phyloP scores from a whole-genome alignment of 352 stramenopile genomes.

The Pythium inflatum region DNA sequence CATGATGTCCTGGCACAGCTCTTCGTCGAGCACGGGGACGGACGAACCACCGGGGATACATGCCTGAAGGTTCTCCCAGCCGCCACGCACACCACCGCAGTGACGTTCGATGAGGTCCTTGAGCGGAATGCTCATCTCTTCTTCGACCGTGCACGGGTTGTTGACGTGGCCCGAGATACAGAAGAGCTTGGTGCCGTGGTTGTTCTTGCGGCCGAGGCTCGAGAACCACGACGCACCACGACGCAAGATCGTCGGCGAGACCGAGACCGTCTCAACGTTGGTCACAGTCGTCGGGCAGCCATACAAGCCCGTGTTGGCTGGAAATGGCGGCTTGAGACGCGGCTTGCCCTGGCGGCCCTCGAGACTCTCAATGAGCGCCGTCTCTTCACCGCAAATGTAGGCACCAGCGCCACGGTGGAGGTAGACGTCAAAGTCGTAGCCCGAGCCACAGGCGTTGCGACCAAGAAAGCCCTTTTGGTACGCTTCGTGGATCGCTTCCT shows the following conservation, averaged over 20 bases:
- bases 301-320: conserved; percentile 98
- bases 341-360: conserved; percentile 98
- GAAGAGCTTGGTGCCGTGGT: conserved; percentile 99
- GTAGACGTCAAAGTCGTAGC: conserved; percentile 99
- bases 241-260: conserved; percentile 98
- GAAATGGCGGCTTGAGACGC: conserved; percentile 99
- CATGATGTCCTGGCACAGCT: conserved; percentile 95
- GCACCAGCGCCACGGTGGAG: conserved; percentile 98
- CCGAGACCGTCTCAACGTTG: conserved; percentile 99
- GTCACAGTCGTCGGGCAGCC: conserved; percentile 99
- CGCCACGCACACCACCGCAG: conserved; percentile 97
- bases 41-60: conserved; percentile 97
- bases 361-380: conserved; percentile 97
- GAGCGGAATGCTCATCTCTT: conserved; percentile 98
- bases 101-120: conserved; percentile 99
- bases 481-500: conserved; percentile 99
- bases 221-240: conserved; percentile 97
- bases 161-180: conserved; percentile 99
- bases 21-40: conserved; percentile 95
- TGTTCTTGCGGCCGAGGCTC: conserved; percentile 97
- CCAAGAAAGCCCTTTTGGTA: conserved; percentile 97
- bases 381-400: conserved; percentile 99
- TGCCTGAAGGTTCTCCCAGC: conserved; percentile 99
- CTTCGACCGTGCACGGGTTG: conserved; percentile 98
- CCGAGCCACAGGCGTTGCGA: conserved; percentile 96